Conservation (phyloP, 257 asterid genomes). For the Thymus mandschuricus region DNA sequence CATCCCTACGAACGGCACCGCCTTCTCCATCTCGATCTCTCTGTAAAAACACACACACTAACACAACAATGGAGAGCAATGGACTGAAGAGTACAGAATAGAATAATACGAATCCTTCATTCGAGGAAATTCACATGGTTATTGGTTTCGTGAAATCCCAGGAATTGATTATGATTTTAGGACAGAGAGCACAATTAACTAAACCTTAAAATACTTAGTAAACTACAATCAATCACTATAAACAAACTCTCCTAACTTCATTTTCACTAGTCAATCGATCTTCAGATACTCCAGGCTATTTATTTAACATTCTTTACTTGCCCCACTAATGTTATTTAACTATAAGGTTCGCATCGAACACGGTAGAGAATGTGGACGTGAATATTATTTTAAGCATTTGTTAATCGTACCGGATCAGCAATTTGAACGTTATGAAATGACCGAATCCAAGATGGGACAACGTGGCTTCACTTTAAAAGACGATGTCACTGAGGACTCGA, state of each 20-base stretch:
- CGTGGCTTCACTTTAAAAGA: neutral
- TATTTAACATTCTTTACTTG: constrained; percentile 3
- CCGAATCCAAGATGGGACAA: neutral
- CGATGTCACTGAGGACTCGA: too few relatives aligned
- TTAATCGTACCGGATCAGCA: neutral
- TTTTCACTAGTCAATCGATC: neutral
- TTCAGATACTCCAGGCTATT: neutral
- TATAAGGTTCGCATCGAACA: constrained; percentile 3
- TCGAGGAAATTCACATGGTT: constrained; percentile 42
- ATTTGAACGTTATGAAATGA: neutral
- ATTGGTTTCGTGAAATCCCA: constrained; percentile 28
- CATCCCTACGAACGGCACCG: constrained; percentile 58
- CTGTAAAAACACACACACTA: neutral
- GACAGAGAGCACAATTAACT: constrained; percentile 9
- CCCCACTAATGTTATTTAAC: neutral
- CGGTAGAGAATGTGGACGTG: constrained; percentile 22
- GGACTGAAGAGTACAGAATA: neutral
- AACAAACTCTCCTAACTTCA: neutral
- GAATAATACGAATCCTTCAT: neutral
- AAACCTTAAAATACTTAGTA: neutral
- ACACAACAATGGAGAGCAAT: neutral
- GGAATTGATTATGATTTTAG: neutral
- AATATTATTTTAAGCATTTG: constrained; percentile 7
- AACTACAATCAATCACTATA: too few relatives aligned
- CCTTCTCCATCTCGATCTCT: constrained; percentile 35